phyloP scores from a whole-genome alignment of 768 basidiomycete genomes.

The Kwoniella sp. region DNA sequence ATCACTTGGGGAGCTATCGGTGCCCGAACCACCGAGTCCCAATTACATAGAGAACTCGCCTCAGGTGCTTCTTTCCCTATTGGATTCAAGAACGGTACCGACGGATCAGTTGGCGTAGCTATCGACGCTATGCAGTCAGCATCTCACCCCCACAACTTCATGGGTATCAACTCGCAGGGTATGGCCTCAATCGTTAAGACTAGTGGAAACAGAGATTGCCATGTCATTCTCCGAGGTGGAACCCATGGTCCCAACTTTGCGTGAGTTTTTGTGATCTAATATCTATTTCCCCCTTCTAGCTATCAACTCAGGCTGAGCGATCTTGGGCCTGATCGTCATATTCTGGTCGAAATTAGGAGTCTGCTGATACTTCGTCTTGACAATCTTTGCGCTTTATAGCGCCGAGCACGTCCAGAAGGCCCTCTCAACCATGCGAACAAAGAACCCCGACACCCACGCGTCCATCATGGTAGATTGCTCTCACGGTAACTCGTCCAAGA shows the following conservation, averaged over 20 bases:
- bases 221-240: slow-evolving; percentile 94
- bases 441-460: slow-evolving; percentile 59
- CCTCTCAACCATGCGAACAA: slow-evolving; percentile 40
- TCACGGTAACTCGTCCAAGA: slow-evolving; percentile 92
- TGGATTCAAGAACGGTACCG: slow-evolving; percentile 96
- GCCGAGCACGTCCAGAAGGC: slow-evolving; percentile 50
- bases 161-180: slow-evolving; percentile 65
- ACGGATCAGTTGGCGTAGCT: slow-evolving; percentile 82
- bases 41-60: slow-evolving; percentile 93
- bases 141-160: slow-evolving; percentile 91
- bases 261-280: too few relatives aligned
- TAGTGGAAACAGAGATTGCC: slow-evolving; percentile 77
- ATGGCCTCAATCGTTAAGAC: slow-evolving; percentile 96
- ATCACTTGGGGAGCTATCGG: slow-evolving; percentile 97
- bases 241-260: slow-evolving; percentile 85
- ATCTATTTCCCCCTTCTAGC: too few relatives aligned
- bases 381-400: slow-evolving; percentile 22
- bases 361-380: too few relatives aligned
- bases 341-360: too few relatives aligned
- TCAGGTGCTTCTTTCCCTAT: slow-evolving; percentile 97
- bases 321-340: too few relatives aligned
- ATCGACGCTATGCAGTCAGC: slow-evolving; percentile 95
- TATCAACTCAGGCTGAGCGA: too few relatives aligned
- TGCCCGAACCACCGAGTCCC: slow-evolving; percentile 94
- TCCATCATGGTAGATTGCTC: slow-evolving; percentile 82